Evolutionary conservation across 371 early-diverging fungal species (phyloP).

Genomic region (Phascolomyces articulosus): DNA sequence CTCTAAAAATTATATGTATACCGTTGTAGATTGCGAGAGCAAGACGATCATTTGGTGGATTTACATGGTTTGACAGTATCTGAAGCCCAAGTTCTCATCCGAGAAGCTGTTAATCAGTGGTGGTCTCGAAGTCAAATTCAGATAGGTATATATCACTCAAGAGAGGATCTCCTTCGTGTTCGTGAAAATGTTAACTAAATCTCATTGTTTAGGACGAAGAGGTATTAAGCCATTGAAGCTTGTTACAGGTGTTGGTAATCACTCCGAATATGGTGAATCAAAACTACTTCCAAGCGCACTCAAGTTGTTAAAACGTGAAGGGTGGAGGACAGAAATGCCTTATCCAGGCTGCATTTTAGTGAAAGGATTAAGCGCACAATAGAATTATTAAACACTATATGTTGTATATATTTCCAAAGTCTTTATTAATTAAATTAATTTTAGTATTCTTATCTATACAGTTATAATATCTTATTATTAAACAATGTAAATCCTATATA

Average conservation of each 20-base stretch:
- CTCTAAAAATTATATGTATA: no score
- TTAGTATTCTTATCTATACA: no score
- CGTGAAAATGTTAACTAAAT: not conserved
- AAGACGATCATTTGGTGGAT: constrained; percentile 65
- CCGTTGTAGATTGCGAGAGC: constrained; percentile 40
- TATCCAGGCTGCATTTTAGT: constrained; percentile 54
- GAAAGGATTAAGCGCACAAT: constrained; percentile 28
- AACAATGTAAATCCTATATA: no score
- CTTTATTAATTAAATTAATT: no score
- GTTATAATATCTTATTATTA: no score
- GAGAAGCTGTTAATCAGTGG: constrained; percentile 69
- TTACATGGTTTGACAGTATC: constrained; percentile 70
- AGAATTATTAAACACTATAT: not conserved
- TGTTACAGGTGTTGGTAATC: constrained; percentile 69
- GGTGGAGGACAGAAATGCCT: constrained; percentile 60
- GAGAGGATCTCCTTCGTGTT: no score
- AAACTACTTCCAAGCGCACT: constrained; percentile 59
- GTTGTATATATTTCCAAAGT: no score
- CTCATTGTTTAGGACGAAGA: constrained; percentile 27
- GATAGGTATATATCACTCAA: constrained; percentile 30
- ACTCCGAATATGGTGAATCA: constrained; percentile 60
- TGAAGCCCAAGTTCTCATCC: constrained; percentile 63
- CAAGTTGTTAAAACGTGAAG: constrained; percentile 50
- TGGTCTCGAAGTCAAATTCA: constrained; percentile 59
- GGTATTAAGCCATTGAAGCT: constrained; percentile 56